A percentile compares a stretch with the other conserved stretches of the same genome.
phyloP scores from a whole-genome alignment of 2,329 filamentous ascomycete species.

The Trichophyton benhamiae region DNA sequence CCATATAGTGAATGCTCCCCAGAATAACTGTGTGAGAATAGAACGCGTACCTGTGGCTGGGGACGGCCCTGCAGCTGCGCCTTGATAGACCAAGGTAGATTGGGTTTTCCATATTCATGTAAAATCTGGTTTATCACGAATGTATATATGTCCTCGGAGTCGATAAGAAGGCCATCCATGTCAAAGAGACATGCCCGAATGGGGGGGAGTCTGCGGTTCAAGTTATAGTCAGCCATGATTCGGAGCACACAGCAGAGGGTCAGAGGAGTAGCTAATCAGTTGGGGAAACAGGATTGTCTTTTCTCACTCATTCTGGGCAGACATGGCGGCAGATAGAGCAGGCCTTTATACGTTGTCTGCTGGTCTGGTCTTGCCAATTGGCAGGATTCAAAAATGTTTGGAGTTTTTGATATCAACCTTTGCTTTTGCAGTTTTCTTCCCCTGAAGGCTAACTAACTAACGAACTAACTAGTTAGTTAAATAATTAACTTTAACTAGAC shows the following conservation, averaged over 20 bases:
- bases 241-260: neutral
- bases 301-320: neutral
- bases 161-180: slow-evolving; percentile 93
- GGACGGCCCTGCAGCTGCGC: slow-evolving; percentile 67
- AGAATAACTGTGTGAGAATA: neutral
- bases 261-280: neutral
- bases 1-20: no score
- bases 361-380: no score
- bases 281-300: neutral
- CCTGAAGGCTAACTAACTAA: neutral
- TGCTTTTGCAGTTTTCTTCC: neutral
- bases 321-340: neutral
- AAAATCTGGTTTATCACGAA: slow-evolving; percentile 72
- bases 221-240: neutral
- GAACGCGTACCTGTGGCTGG: slow-evolving; percentile 36
- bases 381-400: neutral
- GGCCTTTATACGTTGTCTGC: neutral
- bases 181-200: slow-evolving; percentile 91
- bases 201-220: slow-evolving; percentile 54
- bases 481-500: no score
- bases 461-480: no score
- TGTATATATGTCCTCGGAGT: slow-evolving; percentile 87
- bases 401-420: neutral
- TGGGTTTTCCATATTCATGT: slow-evolving; percentile 56
- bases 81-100: slow-evolving; percentile 87